Conservation (phyloP, 2,329 filamentous ascomycete species). For the Sarocladium oryzae region DNA sequence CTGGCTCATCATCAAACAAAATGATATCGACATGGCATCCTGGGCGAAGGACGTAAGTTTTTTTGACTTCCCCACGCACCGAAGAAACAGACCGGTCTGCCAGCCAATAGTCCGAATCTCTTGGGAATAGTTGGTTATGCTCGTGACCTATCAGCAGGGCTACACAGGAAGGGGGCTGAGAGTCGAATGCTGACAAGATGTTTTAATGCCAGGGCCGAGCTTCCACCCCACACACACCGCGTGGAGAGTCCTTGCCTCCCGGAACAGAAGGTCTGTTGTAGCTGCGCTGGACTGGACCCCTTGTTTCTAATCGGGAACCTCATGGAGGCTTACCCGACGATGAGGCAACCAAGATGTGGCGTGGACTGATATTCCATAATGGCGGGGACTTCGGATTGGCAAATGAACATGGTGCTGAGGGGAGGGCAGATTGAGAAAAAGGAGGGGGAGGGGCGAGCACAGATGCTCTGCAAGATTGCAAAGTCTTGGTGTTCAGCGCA, state of each 20-base stretch:
- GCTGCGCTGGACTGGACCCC: background rate
- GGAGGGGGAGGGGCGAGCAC: conserved; percentile 1
- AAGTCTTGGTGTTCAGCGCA: background rate
- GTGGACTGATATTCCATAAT: background rate
- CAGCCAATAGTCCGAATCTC: background rate
- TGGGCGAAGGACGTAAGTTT: too few relatives aligned
- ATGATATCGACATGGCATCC: background rate
- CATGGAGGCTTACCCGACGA: background rate
- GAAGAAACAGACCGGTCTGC: background rate
- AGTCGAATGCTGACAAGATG: background rate
- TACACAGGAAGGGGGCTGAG: background rate
- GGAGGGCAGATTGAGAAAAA: background rate
- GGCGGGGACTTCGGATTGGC: background rate
- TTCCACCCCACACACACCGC: background rate
- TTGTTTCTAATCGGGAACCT: background rate
- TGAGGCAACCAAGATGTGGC: background rate
- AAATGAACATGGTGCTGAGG: background rate
- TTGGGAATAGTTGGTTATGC: background rate
- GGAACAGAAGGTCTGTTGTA: background rate
- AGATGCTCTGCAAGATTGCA: background rate
- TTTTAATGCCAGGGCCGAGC: background rate
- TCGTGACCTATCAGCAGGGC: background rate
- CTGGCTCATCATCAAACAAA: background rate
- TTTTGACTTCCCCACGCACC: background rate
- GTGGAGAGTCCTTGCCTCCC: background rate